Conservation (phyloP, 495 filamentous ascomycete species). For the Penicillium atrosanguineum region DNA sequence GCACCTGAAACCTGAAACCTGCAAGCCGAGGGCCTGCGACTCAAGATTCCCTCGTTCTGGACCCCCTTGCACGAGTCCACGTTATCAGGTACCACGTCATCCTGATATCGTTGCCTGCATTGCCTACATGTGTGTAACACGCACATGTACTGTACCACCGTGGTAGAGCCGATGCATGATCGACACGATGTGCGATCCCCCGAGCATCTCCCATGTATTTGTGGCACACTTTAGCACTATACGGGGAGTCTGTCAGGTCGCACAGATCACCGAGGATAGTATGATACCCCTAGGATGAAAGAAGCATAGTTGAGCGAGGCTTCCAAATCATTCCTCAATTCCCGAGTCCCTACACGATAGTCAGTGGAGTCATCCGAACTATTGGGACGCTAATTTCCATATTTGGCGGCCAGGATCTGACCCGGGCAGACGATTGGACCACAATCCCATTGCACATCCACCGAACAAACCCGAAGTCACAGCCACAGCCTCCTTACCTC, state of each 20-base stretch:
- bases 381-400: conserved; percentile 20
- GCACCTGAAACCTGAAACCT: background rate
- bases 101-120: background rate
- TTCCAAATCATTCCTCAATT: conserved; percentile 20
- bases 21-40: background rate
- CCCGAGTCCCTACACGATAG: conserved; percentile 5
- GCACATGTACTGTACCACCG: too few relatives aligned
- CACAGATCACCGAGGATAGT: background rate
- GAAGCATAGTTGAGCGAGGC: background rate
- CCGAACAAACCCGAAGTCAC: conserved; percentile 10
- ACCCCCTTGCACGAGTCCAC: conserved; percentile 13
- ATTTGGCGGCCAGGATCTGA: conserved; percentile 2
- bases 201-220: conserved; percentile 7
- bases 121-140: background rate
- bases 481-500: conserved; percentile 24
- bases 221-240: background rate
- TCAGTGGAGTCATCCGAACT: conserved; percentile 12
- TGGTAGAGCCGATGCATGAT: background rate
- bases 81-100: conserved; percentile 7
- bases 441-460: conserved; percentile 9
- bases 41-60: background rate
- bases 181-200: conserved; percentile 1
- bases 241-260: background rate
- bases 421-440: conserved; percentile 3
- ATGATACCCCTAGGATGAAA: background rate